phyloP scores from a whole-genome alignment of 2,329 filamentous ascomycete genomes.

The Aspergillus amoenus region DNA sequence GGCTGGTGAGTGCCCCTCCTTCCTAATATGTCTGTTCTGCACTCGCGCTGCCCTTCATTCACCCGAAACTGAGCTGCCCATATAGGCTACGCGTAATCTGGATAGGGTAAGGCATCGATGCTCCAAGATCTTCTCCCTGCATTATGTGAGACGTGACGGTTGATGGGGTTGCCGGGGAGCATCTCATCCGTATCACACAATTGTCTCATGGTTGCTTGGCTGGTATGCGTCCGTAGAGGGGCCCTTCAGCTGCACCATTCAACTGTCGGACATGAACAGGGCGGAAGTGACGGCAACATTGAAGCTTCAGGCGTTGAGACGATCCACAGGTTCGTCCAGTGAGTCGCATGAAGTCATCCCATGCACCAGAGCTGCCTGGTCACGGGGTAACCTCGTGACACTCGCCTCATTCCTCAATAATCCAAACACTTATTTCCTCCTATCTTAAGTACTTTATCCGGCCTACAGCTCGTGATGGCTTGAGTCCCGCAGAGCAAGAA shows the following conservation, averaged over 20 bases:
- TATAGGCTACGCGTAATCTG: constrained; percentile 1
- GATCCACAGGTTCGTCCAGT: constrained; percentile 6
- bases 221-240: neutral
- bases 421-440: neutral
- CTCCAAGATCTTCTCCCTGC: constrained; percentile 7
- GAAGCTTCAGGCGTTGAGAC: constrained; percentile 5
- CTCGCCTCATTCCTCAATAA: neutral
- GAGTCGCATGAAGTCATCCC: neutral
- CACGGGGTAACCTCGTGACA: constrained; percentile 6
- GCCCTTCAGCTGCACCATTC: constrained; percentile 1
- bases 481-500: neutral
- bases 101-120: constrained; percentile 20
- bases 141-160: neutral
- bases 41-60: neutral
- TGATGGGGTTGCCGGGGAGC: constrained; percentile 1
- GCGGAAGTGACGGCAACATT: constrained; percentile 7
- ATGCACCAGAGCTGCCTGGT: neutral
- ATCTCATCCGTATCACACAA: constrained; percentile 4
- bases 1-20: constrained; percentile 1
- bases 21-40: neutral
- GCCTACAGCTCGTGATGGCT: too few relatives aligned
- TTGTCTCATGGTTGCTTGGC: constrained; percentile 1
- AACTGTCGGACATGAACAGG: constrained; percentile 19
- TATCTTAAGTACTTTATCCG: neutral
- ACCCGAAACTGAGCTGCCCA: neutral